Base-by-base conservation (phyloP, 106 monocot species). In the Phalaenopsis aphrodite region DNA sequence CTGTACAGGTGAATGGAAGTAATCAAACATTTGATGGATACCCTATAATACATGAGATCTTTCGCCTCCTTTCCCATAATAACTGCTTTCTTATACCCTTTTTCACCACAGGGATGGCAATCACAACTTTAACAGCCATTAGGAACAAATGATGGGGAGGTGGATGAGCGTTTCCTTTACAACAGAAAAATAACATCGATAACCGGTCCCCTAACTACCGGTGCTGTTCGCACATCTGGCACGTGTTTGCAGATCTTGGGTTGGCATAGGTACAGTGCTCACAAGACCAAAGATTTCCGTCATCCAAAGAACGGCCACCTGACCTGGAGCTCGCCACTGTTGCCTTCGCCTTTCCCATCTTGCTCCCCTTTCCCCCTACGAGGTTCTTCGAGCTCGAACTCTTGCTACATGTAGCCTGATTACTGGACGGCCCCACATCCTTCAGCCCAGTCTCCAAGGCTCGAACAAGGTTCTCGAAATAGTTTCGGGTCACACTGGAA, bases 381-480 rank as follows among this genome's bases (percentile, higher is more conserved):
- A 71, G 42, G 71, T 4, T 84, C 58, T 92, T 92, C 19, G 84
- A 79, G 77, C 78, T 85, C 12, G 92, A 64, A 42, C 37, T 81
- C 81, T 89, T 90, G 85, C 90, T 92, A 85, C 82, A 83, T 4
- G 85, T 81, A 2, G 90, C 91, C 49, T 90, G 92, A 36, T 88
- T 85, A 46, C 78, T 85, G 47, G 85, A 77, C 57, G 90, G 69
- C 1, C 91, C 92, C 2, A 99, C 95, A 78, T 99, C 99, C 73
- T 91, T 88, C 65, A 99, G 55, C 21, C 99, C 95, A 38, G 88
- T 90, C 84, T 99, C 99, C 36, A 99, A 75, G 1, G 99, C 93
- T 17, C 89, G 86, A 5, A 99, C 99, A 21, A 99, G 83, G 76
- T 99, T 99, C 85, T 99, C 95, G 65, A 99, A 99, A 80, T 99